These are phyloP conservation scores for Magnusiomyces magnusii DNA, from an alignment of 1,139 yeast genomes.

Conservation along the genomic window DNA sequence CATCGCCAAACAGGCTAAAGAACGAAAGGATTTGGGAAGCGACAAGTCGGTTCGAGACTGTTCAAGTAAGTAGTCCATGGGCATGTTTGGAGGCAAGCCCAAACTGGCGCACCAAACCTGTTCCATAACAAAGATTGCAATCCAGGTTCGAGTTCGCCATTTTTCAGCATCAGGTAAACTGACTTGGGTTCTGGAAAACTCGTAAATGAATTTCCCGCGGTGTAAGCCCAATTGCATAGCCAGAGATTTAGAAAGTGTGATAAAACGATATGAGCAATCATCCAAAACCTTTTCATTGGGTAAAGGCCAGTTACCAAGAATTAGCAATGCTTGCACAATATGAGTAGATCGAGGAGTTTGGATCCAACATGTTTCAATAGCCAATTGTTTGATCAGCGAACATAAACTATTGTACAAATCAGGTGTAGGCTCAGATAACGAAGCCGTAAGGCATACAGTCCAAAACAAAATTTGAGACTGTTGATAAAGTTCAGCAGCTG, in stretches of 20 bases:
- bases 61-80: conserved; percentile 77
- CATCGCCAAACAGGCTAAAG: conserved; percentile 64
- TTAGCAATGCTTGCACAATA: conserved; percentile 79
- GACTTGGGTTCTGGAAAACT: conserved; percentile 84
- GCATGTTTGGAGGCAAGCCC: conserved; percentile 82
- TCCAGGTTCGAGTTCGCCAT: conserved; percentile 94
- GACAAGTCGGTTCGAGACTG: conserved; percentile 62
- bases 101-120: conserved; percentile 86
- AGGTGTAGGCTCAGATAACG: conserved; percentile 83
- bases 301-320: conserved; percentile 83
- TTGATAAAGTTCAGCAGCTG: conserved; percentile 70
- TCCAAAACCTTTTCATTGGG: conserved; percentile 91
- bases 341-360: conserved; percentile 91
- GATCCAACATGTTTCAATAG: conserved; percentile 91
- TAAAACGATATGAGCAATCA: conserved; percentile 83
- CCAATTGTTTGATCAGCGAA: conserved; percentile 73
- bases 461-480: conserved; percentile 83
- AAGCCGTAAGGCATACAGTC: conserved; percentile 84
- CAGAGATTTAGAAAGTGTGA: conserved; percentile 76
- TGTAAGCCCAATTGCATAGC: conserved; percentile 90
- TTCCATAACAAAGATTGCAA: conserved; percentile 79
- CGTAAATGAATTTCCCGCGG: conserved; percentile 85
- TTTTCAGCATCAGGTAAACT: conserved; percentile 83
- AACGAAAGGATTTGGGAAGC: conserved; percentile 63
- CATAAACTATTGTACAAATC: conserved; percentile 68